Percentiles rank a stretch among this genome's conserved stretches.
phyloP scores from a whole-genome alignment of 2,329 filamentous ascomycete species.

The Arthrobotrys pseudoclavata region DNA sequence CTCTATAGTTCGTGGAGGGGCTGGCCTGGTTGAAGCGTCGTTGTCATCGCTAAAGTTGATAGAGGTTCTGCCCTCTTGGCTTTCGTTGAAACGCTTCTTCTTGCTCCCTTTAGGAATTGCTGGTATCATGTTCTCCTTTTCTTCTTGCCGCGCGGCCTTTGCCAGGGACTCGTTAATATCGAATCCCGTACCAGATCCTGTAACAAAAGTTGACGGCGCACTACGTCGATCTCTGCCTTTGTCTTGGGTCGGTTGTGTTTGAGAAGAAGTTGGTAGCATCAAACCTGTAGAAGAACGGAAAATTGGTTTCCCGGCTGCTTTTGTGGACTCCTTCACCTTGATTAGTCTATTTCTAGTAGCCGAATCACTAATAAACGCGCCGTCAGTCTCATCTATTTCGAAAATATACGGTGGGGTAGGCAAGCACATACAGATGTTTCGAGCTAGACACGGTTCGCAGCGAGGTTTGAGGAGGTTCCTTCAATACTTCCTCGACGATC shows the following conservation, averaged over 20 bases:
- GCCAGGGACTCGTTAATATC: constrained; percentile 27
- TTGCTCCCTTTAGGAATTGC: background rate
- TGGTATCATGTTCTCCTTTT: constrained; percentile 37
- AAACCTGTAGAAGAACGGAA: background rate
- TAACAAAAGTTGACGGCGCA: background rate
- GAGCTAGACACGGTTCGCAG: background rate
- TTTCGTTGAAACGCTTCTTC: constrained; percentile 19
- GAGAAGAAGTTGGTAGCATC: background rate
- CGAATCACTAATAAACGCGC: background rate
- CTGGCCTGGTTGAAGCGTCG: background rate
- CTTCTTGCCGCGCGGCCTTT: constrained; percentile 3
- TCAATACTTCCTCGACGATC: background rate
- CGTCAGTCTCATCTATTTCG: background rate
- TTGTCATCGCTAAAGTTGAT: constrained; percentile 13
- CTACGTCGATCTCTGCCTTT: background rate
- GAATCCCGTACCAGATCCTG: background rate
- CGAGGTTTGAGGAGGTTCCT: background rate
- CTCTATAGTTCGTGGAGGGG: background rate
- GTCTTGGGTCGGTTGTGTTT: background rate
- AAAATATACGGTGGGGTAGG: background rate
- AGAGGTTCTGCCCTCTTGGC: background rate
- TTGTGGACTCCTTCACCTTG: background rate
- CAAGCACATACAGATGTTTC: background rate
- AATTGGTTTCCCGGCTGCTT: background rate
- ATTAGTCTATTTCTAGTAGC: background rate